Base-by-base conservation (phyloP, 2,329 filamentous ascomycete genomes). In the Akanthomyces lecanii region DNA sequence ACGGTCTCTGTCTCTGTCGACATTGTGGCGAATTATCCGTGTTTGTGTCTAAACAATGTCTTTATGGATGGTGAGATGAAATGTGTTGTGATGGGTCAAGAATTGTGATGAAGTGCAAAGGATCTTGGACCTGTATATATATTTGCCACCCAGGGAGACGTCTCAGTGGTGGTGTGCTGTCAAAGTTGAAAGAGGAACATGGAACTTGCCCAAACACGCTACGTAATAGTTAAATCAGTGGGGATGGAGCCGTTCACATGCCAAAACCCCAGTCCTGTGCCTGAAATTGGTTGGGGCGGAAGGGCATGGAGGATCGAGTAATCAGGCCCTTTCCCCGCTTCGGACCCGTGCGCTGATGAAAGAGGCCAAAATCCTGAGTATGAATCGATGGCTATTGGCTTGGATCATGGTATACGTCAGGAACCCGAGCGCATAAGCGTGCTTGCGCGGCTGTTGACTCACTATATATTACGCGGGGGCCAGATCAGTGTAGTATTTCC, bases 1-100 rank as follows among this genome's bases (percentile, higher is more conserved):
- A 36, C 25, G 8, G 57, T 62, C 21, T 50, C 38, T 55, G 59
- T 62, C 21, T 50, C 38, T 61, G 59, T 62, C 23, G 60, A 62
- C 60, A 62, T 62, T 42, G 33, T 44, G 48, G 42, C 52, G 8
- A n/a, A 12, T 10, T 58, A 4, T 16, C 2, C 21, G 28, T 10
- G 16, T 28, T 1, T 23, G 28, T 5, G 38, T 28, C 25, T 21
- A 7, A 25, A 56, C 38, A 7, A 56, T 45, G 23, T 16, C 18
- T 40, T 33, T 56, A 16, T 36, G n/a, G 14, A 11, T 23, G 12
- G 2, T 11, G 12, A 25, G 10, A 16, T 2, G n/a, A 14, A 33
- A 11, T 30, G 25, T 21, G 14, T 58, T 48, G 25, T 45, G 11
- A 36, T 8, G 33, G 10, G 33, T 36, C 10, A 11, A 36, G 14